Percentiles rank a stretch among this genome's conserved stretches.
Evolutionary conservation across 345 rosid species (phyloP).

Genomic region (Salix arbutifolia): DNA sequence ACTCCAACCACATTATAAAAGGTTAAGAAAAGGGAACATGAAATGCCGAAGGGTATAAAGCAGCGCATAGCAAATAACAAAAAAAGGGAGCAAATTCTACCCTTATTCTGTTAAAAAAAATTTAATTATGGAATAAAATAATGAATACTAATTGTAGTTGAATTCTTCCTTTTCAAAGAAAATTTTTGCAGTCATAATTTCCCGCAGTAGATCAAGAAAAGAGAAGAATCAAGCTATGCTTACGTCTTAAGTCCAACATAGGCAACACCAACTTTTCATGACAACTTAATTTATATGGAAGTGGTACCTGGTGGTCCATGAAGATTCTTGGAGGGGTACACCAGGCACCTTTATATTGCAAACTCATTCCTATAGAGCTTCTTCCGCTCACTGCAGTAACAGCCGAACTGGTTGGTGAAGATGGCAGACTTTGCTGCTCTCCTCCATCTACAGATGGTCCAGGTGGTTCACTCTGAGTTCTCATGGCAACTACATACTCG

Average conservation of each 20-base stretch:
- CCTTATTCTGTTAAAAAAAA: not conserved
- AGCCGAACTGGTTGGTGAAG: constrained; percentile 84
- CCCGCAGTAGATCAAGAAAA: not conserved
- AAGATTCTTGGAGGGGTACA: constrained; percentile 97
- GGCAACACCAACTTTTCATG: constrained; percentile 14
- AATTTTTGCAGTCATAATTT: not conserved
- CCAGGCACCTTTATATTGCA: constrained; percentile 86
- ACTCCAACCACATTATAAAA: not conserved
- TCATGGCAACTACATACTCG: constrained; percentile 90
- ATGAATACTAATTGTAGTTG: not conserved
- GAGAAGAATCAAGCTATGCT: not conserved
- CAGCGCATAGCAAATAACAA: not conserved
- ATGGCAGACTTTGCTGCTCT: constrained; percentile 63
- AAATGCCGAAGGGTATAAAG: not conserved
- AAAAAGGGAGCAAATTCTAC: not conserved
- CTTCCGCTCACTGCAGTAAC: constrained; percentile 78
- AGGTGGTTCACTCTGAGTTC: constrained; percentile 75
- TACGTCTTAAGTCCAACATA: constrained; percentile 17
- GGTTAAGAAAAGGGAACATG: not conserved
- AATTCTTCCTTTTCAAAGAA: not conserved
- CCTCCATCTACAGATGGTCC: constrained; percentile 67
- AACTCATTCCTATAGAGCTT: constrained; percentile 79
- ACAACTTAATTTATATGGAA: not conserved
- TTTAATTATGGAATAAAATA: not conserved
- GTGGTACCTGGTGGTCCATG: constrained; percentile 82